Conservation (phyloP, 164 flowering plant species). For the Magnolia sinica region DNA sequence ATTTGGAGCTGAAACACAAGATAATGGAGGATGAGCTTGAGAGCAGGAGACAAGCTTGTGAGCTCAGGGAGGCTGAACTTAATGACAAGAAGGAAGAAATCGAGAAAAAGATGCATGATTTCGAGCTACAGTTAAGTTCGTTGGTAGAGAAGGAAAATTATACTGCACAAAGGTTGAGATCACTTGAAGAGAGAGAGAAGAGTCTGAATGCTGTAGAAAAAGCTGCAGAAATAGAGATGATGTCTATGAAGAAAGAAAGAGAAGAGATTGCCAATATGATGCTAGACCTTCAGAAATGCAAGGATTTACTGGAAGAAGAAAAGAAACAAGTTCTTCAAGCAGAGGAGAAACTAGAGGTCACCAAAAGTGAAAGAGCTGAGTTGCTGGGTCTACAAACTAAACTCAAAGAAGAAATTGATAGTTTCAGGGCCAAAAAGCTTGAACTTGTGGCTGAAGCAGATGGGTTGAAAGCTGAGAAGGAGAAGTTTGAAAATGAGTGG, state of each 20-base stretch:
- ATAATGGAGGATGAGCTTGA: constrained; percentile 72
- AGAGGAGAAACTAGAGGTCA: constrained; percentile 49
- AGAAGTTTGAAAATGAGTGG: constrained; percentile 90
- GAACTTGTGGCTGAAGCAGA: constrained; percentile 71
- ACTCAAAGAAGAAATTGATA: constrained; percentile 88
- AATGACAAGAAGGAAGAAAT: constrained; percentile 56
- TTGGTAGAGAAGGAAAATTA: constrained; percentile 61
- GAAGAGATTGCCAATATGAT: constrained; percentile 44
- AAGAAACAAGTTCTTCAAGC: constrained; percentile 50
- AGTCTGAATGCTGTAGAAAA: constrained; percentile 38
- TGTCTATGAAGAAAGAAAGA: constrained; percentile 47
- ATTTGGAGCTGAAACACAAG: constrained; percentile 51
- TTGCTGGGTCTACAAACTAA: constrained; percentile 57
- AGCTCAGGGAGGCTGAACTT: constrained; percentile 75
- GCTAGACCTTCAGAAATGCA: constrained; percentile 44
- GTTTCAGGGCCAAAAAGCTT: constrained; percentile 59
- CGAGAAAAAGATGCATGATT: constrained; percentile 58
- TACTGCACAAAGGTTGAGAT: constrained; percentile 33
- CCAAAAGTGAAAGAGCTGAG: constrained; percentile 65
- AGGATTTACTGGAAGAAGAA: constrained; percentile 45
- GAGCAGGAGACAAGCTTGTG: constrained; percentile 66
- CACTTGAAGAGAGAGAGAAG: constrained; percentile 58
- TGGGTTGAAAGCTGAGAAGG: constrained; percentile 68
- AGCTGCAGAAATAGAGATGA: constrained; percentile 42
- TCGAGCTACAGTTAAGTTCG: constrained; percentile 43